Evolutionary conservation across 108 stramenopile species (phyloP).

Genomic region (Ochromonas danica): DNA sequence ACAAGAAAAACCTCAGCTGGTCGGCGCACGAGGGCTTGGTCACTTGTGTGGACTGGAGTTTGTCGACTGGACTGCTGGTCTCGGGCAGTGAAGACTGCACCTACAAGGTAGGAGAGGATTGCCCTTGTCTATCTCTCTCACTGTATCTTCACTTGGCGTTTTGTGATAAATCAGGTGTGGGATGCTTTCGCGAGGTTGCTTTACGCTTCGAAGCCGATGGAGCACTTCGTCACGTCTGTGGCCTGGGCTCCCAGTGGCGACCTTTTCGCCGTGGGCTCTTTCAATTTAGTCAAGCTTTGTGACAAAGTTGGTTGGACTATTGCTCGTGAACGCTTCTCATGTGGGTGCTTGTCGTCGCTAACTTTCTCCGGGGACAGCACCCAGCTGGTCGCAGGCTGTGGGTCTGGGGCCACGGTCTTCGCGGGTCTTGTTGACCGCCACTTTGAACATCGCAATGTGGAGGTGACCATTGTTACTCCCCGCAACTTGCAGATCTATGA

Average conservation of each 20-base stretch:
- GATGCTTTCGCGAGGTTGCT: constrained; percentile 48
- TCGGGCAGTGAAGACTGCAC: constrained; percentile 65
- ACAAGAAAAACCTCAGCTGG: constrained; percentile 51
- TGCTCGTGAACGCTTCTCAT: constrained; percentile 46
- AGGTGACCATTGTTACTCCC: constrained; percentile 40
- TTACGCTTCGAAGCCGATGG: constrained; percentile 50
- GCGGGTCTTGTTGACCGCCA: constrained; percentile 51
- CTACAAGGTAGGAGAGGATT: constrained; percentile 61
- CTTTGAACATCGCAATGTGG: constrained; percentile 45
- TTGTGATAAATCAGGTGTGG: background rate
- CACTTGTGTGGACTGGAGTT: constrained; percentile 59
- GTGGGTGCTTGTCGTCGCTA: constrained; percentile 54
- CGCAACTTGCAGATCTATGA: constrained; percentile 50
- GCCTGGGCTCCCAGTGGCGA: constrained; percentile 61
- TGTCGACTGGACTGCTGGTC: constrained; percentile 50
- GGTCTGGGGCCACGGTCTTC: constrained; percentile 52
- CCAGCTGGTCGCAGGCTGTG: constrained; percentile 51
- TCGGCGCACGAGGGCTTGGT: constrained; percentile 61
- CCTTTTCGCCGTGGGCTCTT: constrained; percentile 62
- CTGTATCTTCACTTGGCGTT: constrained; percentile 25
- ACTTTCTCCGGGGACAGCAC: constrained; percentile 64
- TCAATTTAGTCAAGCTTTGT: constrained; percentile 58
- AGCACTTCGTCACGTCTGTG: constrained; percentile 60
- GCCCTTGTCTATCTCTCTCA: constrained; percentile 4
- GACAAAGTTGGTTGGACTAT: constrained; percentile 65